Evolutionary conservation across 306 rosid species (phyloP), one percentile per base, ranked within the genome.

Genomic region (Quercus mongolica): DNA sequence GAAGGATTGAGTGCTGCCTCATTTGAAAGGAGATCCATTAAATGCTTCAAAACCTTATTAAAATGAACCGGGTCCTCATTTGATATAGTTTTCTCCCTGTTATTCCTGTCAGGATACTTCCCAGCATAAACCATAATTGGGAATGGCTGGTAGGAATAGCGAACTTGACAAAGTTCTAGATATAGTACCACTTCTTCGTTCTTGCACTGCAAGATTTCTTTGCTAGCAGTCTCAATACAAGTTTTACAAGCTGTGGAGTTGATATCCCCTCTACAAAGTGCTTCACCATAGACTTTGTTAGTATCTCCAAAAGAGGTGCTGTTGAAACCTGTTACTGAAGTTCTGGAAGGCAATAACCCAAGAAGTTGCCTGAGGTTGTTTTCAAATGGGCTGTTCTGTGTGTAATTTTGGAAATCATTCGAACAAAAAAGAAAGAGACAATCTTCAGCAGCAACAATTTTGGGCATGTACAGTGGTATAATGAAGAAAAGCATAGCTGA

Each of bases 191-290:
- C 97, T 41, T 80, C 85, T 83, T 77, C 58, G n/a, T 75, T 72
- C 0, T 17, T 78, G 61, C 97, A 91, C 0, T 30, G 73, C 1
- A 84, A 73, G 26, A 89, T 72, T 33, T 87, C 85, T 26, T 81
- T 56, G 73, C 85, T 85, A 33, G 92, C 94, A 38, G 79, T 76
- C 80, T 83, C 41, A 28, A 88, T 38, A 74, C 97, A 89, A 31
- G 63, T 35, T 44, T 35, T 23, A 56, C 97, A 88, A 30, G 63
- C 79, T 13, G 85, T 76, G 61, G 86, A 81, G 82, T 83, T 77
- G 12, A 83, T 80, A 63, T 89, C 94, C 52, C 97, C 91, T 82
- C 93, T 81, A 57, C 91, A 89, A 0, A 89, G 89, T 84, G 90
- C 82, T 77, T 81, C 90, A 44, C 90, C 97, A 21, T 85, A 83